Percentiles rank a stretch among this genome's conserved stretches.
Evolutionary conservation across 2,329 filamentous ascomycete species (phyloP).

Genomic region (Pestalotiopsis sp.): DNA sequence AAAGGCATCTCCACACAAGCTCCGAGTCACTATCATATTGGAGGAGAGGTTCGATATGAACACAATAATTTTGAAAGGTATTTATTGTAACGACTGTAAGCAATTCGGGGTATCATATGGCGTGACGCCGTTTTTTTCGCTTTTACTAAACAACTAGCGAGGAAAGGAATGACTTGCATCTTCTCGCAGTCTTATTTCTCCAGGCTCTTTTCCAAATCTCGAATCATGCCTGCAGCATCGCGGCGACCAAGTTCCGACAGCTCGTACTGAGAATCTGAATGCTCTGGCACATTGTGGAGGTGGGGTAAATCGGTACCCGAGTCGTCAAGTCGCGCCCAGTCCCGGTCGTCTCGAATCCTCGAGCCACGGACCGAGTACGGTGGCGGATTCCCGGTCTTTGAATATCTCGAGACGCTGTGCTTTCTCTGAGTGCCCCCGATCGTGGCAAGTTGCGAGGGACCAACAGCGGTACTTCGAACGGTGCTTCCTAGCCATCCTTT

Average conservation of each 20-base stretch:
- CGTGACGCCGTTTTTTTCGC: background rate
- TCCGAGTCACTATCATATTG: background rate
- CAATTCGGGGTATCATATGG: background rate
- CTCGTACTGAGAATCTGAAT: background rate
- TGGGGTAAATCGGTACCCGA: background rate
- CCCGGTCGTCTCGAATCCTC: background rate
- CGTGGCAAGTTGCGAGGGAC: background rate
- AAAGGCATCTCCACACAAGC: slow-evolving; percentile 27
- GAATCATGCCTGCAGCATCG: background rate
- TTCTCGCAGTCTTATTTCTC: background rate
- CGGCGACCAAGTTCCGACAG: background rate
- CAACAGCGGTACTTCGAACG: background rate
- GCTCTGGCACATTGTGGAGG: background rate
- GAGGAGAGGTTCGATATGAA: background rate
- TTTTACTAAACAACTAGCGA: background rate
- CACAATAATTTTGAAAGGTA: background rate
- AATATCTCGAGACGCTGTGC: background rate
- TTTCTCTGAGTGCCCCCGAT: background rate
- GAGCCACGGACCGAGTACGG: background rate
- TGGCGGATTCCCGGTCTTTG: background rate
- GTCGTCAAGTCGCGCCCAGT: slow-evolving; percentile 2
- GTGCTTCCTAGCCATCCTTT: slow-evolving; percentile 3
- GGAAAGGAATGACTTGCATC: background rate
- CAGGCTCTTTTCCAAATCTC: background rate
- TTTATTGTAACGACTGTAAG: slow-evolving; percentile 1